Evolutionary conservation across 257 asterid species (phyloP).

Genomic region (Solanum paucissectum): DNA sequence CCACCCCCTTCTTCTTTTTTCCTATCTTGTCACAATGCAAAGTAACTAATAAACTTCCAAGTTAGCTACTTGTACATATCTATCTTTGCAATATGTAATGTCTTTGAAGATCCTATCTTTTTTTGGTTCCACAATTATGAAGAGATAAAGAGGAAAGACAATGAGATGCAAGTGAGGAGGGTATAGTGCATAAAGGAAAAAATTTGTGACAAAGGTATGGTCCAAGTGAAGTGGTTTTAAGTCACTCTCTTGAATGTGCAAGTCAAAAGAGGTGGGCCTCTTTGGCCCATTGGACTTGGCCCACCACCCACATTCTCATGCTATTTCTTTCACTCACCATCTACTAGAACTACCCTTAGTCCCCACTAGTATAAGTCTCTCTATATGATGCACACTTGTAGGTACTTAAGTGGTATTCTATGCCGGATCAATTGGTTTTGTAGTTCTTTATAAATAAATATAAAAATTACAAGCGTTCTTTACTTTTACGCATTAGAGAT

Average conservation of each 20-base stretch:
- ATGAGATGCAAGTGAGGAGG: background rate
- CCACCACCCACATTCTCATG: slow-evolving; percentile 12
- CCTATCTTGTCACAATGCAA: background rate
- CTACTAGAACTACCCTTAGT: background rate
- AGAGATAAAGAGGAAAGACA: background rate
- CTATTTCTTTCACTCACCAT: background rate
- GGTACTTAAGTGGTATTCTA: background rate
- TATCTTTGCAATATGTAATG: background rate
- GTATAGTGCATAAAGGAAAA: background rate
- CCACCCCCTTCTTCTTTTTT: rapidly evolving
- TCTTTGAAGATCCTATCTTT: background rate
- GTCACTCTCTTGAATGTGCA: slow-evolving; percentile 1
- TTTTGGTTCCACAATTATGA: background rate
- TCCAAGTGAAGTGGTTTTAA: slow-evolving; percentile 12
- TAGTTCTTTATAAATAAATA: background rate
- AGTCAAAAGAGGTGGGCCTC: slow-evolving; percentile 15
- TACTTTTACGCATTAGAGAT: background rate
- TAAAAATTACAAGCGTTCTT: background rate
- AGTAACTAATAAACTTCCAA: background rate
- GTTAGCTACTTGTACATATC: background rate
- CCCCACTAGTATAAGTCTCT: background rate
- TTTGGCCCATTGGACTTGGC: slow-evolving; percentile 25
- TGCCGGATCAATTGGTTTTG: background rate
- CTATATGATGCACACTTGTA: background rate
- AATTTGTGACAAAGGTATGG: background rate